These are phyloP conservation scores for Plenodomus lindquistii DNA, from an alignment of 2,329 filamentous ascomycete species.

Conservation along the genomic window DNA sequence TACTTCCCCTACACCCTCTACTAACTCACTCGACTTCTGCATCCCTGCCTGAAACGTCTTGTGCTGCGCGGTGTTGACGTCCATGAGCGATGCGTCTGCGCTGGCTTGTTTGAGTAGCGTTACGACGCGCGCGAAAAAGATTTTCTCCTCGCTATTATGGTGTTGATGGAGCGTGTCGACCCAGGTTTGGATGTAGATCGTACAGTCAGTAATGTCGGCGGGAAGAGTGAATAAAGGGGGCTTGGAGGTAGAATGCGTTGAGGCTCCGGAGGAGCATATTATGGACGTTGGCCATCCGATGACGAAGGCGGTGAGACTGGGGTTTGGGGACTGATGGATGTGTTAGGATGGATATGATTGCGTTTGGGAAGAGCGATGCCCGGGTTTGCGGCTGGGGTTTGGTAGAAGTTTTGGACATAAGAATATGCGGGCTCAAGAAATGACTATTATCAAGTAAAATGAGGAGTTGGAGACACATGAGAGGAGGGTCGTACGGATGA, in stretches of 20 bases:
- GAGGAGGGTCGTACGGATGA: constrained; percentile 1
- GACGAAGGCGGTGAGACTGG: constrained; percentile 23
- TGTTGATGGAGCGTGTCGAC: constrained; percentile 43
- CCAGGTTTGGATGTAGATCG: constrained; percentile 39
- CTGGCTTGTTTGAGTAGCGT: constrained; percentile 31
- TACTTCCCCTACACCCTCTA: constrained; percentile 1
- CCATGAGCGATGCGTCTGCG: constrained; percentile 27
- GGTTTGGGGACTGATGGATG: too few species aligned
- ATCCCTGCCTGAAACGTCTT: constrained; percentile 37
- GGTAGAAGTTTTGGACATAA: too few species aligned
- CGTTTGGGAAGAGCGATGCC: too few species aligned
- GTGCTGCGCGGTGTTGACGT: constrained; percentile 39
- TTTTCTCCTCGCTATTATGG: constrained; percentile 39
- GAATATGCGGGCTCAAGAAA: too few species aligned
- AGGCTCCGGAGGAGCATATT: constrained; percentile 43
- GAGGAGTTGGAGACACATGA: too few species aligned
- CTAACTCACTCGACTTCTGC: constrained; percentile 30
- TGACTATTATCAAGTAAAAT: too few species aligned
- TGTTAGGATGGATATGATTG: too few species aligned
- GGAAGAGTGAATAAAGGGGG: constrained; percentile 17
- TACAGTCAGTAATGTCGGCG: constrained; percentile 30
- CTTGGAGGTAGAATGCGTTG: constrained; percentile 45
- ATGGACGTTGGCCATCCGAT: constrained; percentile 44
- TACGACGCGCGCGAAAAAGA: constrained; percentile 44
- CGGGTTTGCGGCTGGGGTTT: too few species aligned